These are phyloP conservation scores for Trichoderma cornu-damae DNA, from an alignment of 2,329 filamentous ascomycete genomes.

Conservation along the genomic window DNA sequence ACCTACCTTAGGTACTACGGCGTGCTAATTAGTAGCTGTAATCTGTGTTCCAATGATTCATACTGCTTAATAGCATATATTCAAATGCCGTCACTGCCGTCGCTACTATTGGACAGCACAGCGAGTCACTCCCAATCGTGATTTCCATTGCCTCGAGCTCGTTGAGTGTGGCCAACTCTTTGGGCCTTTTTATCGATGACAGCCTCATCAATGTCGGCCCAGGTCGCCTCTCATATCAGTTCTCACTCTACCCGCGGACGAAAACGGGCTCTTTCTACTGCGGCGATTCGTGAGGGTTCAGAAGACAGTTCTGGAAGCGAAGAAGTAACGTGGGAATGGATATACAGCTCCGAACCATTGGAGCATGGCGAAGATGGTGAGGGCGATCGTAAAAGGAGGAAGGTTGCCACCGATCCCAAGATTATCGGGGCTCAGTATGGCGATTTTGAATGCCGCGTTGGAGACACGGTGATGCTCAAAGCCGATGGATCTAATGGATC, in stretches of 20 bases:
- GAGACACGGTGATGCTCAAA: conserved; percentile 81
- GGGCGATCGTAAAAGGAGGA: conserved; percentile 35
- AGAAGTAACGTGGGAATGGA: conserved; percentile 73
- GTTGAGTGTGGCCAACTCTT: neutral
- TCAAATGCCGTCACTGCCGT: neutral
- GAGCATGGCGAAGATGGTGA: conserved; percentile 25
- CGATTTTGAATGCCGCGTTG: conserved; percentile 70
- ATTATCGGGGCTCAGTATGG: conserved; percentile 84
- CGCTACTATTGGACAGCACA: neutral
- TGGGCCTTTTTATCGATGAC: conserved; percentile 10
- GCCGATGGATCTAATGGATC: conserved; percentile 80
- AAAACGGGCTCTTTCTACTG: conserved; percentile 41
- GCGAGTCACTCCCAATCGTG: neutral
- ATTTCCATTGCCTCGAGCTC: neutral
- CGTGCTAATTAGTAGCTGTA: too few species aligned
- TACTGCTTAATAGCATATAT: neutral
- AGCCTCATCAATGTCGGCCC: conserved; percentile 26
- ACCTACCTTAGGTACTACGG: too few species aligned
- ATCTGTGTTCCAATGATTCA: neutral
- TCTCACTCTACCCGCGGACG: conserved; percentile 22
- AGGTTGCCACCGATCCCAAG: conserved; percentile 33
- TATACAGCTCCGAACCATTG: conserved; percentile 50
- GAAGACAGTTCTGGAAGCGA: conserved; percentile 79
- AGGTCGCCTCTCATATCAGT: conserved; percentile 20
- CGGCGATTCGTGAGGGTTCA: conserved; percentile 66